These are phyloP conservation scores for Hebeloma cylindrosporum DNA, from an alignment of 768 basidiomycete genomes.

Conservation along the genomic window DNA sequence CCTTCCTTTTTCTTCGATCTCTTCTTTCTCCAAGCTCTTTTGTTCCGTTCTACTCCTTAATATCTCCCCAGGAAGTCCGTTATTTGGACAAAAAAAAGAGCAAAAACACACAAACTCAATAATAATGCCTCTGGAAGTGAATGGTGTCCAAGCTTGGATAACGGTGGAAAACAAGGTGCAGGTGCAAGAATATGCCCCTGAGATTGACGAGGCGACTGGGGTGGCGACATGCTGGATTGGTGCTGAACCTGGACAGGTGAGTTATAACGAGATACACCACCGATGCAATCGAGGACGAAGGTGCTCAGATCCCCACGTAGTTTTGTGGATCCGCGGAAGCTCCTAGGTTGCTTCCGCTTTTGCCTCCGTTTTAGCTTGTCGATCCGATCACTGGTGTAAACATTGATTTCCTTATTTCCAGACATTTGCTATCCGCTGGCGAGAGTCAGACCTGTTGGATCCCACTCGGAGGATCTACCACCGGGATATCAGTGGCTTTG, in stretches of 20 bases:
- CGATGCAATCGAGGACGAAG: too few species aligned
- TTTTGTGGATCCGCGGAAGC: too few species aligned
- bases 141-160: slow-evolving; percentile 33
- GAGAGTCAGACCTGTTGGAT: slow-evolving; percentile 25
- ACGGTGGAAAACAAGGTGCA: slow-evolving; percentile 28
- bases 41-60: slow-evolving; percentile 7
- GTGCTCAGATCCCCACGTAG: too few species aligned
- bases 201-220: slow-evolving; percentile 24
- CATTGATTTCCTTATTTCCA: slow-evolving; percentile 15
- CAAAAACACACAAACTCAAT: neutral
- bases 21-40: slow-evolving; percentile 3
- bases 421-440: slow-evolving; percentile 32
- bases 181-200: slow-evolving; percentile 25
- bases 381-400: slow-evolving; percentile 6
- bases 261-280: slow-evolving; percentile 9
- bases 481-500: slow-evolving; percentile 30
- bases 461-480: slow-evolving; percentile 20
- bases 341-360: slow-evolving; percentile 4
- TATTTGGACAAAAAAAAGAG: slow-evolving; percentile 5
- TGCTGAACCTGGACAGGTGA: slow-evolving; percentile 30
- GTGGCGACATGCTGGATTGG: slow-evolving; percentile 31
- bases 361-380: slow-evolving; percentile 6
- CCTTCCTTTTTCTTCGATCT: slow-evolving; percentile 11
- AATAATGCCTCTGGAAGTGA: slow-evolving; percentile 27
- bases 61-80: slow-evolving; percentile 7